These are phyloP conservation scores for Ceratobasidium sp. DNA, from an alignment of 1,284 basidiomycete species.

Conservation along the genomic window DNA sequence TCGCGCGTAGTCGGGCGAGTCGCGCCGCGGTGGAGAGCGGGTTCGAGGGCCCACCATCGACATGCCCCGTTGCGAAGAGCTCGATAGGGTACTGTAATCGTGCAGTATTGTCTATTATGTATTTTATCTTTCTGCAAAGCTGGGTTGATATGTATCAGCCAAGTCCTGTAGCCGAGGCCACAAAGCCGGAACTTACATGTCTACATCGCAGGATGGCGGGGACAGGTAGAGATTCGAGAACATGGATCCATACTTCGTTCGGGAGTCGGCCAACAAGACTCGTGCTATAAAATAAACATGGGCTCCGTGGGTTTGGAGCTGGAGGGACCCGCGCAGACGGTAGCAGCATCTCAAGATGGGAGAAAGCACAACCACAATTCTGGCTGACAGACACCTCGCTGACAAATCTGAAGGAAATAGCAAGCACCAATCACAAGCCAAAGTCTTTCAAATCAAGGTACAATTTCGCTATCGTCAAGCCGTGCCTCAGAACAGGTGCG, in stretches of 20 bases:
- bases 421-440: too few species aligned
- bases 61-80: conserved; percentile 38
- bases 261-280: conserved; percentile 15
- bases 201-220: conserved; percentile 21
- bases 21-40: conserved; percentile 39
- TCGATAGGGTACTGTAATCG: conserved; percentile 39
- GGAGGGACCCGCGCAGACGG: conserved; percentile 41
- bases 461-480: too few species aligned
- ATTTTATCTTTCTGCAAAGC: conserved; percentile 38
- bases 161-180: background rate
- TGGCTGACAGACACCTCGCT: too few species aligned
- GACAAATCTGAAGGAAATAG: too few species aligned
- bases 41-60: conserved; percentile 29
- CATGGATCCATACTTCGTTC: conserved; percentile 35
- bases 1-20: conserved; percentile 34
- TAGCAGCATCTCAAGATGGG: conserved; percentile 18
- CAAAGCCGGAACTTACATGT: conserved; percentile 18
- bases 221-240: conserved; percentile 26
- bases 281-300: conserved; percentile 35
- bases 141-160: background rate
- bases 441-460: too few species aligned
- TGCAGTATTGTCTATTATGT: conserved; percentile 28
- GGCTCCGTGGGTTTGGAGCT: conserved; percentile 14
- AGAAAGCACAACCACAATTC: too few species aligned
- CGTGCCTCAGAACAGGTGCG: too few species aligned